These are phyloP conservation scores for Geotrichum carabidarum DNA, from an alignment of 1,139 yeast species.

Conservation along the genomic window DNA sequence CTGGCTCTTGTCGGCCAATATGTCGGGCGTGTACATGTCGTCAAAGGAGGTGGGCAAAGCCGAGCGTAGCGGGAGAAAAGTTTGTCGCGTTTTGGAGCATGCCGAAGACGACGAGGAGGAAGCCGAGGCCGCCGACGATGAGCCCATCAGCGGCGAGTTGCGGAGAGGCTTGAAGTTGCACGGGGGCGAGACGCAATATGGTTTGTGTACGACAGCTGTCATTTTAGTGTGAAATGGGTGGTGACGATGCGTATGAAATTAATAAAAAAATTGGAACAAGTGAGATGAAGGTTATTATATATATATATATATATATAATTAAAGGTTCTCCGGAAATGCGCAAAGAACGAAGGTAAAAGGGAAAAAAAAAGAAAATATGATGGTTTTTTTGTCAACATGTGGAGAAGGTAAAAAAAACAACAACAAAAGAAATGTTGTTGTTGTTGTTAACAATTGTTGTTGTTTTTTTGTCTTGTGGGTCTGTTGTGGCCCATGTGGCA, in stretches of 20 bases:
- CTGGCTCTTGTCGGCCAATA: conserved; percentile 23
- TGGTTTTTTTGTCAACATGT: too few relatives aligned
- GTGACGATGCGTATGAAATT: background rate
- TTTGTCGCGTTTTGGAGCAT: background rate
- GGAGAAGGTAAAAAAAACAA: too few relatives aligned
- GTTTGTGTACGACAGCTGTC: background rate
- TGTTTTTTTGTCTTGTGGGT: too few relatives aligned
- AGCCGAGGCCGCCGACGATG: background rate
- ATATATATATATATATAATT: too few relatives aligned
- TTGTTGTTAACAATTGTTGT: too few relatives aligned
- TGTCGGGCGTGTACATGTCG: conserved; percentile 53
- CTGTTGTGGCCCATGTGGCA: too few relatives aligned
- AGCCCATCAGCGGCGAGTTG: background rate
- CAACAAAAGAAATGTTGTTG: too few relatives aligned
- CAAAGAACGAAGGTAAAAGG: background rate
- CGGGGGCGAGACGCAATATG: conserved; percentile 4
- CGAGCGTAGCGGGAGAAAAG: conserved; percentile 28
- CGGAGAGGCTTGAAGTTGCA: conserved; percentile 4
- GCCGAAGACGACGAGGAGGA: background rate
- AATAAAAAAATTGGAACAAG: background rate
- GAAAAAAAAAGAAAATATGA: too few relatives aligned
- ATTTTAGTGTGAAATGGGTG: background rate
- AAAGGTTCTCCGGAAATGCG: background rate
- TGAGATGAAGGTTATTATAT: background rate
- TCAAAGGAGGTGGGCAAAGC: conserved; percentile 47